Evolutionary conservation across 106 monocot species (phyloP).

Genomic region (Acanthochlamys bracteata): DNA sequence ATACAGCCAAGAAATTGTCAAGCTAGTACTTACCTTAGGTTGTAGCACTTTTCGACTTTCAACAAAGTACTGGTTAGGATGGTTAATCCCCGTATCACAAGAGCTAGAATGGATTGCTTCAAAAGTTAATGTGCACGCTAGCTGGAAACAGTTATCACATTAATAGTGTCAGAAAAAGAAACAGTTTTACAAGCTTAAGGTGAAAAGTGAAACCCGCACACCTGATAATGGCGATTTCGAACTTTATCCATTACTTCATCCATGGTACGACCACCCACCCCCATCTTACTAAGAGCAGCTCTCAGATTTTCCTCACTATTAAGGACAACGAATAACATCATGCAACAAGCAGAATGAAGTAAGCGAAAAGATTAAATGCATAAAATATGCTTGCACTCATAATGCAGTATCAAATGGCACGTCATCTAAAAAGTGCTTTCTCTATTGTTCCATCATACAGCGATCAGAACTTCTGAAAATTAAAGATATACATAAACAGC

Average conservation of each 20-base stretch:
- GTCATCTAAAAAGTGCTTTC: no score
- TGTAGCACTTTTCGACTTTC: slow-evolving; percentile 41
- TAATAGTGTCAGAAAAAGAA: not conserved
- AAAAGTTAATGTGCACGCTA: slow-evolving; percentile 88
- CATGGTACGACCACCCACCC: slow-evolving; percentile 47
- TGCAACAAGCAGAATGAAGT: not conserved
- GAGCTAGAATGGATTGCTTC: slow-evolving; percentile 57
- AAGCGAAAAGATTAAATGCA: not conserved
- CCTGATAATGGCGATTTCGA: slow-evolving; percentile 83
- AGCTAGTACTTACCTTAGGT: slow-evolving; percentile 17
- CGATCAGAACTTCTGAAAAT: no score
- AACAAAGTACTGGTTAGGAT: slow-evolving; percentile 56
- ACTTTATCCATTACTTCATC: slow-evolving; percentile 92
- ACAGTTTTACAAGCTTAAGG: slow-evolving; percentile 1
- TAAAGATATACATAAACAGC: no score
- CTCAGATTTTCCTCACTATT: slow-evolving; percentile 72
- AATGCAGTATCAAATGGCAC: no score
- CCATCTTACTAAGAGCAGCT: slow-evolving; percentile 84
- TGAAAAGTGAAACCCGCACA: slow-evolving; percentile 1
- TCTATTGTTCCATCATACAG: no score
- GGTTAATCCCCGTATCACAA: slow-evolving; percentile 63
- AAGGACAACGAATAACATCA: slow-evolving; percentile 6
- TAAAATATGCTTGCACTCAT: not conserved
- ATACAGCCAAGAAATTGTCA: not conserved
- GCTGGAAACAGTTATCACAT: slow-evolving; percentile 21